Evolutionary conservation across 2,329 filamentous ascomycete genomes (phyloP), one percentile per base, ranked within the genome.

Genomic region (Neofusicoccum kwambonambiense): DNA sequence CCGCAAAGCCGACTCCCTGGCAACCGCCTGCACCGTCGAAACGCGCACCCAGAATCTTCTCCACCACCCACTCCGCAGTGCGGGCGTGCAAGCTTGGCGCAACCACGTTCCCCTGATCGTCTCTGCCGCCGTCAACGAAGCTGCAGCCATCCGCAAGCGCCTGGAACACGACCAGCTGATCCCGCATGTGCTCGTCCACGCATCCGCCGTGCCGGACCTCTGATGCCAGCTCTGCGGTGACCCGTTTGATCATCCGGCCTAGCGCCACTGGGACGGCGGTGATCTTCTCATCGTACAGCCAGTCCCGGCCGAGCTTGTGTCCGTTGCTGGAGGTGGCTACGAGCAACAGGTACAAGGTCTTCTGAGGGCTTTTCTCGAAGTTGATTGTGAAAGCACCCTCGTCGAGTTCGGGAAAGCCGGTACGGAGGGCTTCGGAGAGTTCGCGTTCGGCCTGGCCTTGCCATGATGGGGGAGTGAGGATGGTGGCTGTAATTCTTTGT

Each of bases 91-190:
- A 66, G 71, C 79, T 82, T 34, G 74, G 68, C 64, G 76, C 70
- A 42, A 74, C 68, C 11, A 72, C 69, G 22, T 65, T 68, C 6
- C 67, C 68, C 9, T 73, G 69, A 27, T 65, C 69, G 17, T 65
- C 65, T 27, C 67, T 2, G 19, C 73, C 71, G n/a, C 70, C 72
- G 67, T 71, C 72, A 0, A 82, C 75, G 0, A 57, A 52, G 66
- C 78, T 79, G 42, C 35, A 69, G 0, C 82, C 82, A 8, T 74
- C 68, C 4, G 84, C 83, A 19, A 89, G 72, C 15, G 83, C 83
- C 70, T 87, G 84, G 65, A 86, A 88, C 0, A 88, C 78, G 1
- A 87, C 82, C 31, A 88, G 68, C 69, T 88, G 86, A 72, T 88
- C 86, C 49, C 83, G 76, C 80, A 86, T 79, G 67, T 81, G 78